Evolutionary conservation across 2,329 filamentous ascomycete species (phyloP).

Genomic region (Aureobasidium lini): DNA sequence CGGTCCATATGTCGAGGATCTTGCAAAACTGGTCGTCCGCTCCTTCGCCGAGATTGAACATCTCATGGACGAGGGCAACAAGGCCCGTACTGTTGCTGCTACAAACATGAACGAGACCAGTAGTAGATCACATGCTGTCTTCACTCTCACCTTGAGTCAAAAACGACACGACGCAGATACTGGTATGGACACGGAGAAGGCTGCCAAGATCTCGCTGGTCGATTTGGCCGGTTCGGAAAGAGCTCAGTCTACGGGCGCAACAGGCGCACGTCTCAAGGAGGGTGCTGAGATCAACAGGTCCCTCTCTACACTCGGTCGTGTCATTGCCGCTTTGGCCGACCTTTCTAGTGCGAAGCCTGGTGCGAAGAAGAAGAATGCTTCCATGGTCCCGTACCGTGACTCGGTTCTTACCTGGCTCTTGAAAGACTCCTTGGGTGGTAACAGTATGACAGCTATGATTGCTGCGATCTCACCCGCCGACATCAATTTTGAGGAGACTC

Average conservation of each 20-base stretch:
- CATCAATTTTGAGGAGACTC: constrained; percentile 97
- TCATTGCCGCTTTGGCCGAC: constrained; percentile 92
- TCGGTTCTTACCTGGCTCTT: constrained; percentile 92
- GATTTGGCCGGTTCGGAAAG: constrained; percentile 96
- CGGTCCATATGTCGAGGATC: constrained; percentile 94
- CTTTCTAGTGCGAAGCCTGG: constrained; percentile 78
- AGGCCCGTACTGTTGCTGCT: constrained; percentile 91
- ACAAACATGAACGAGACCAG: constrained; percentile 99
- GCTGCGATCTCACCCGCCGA: constrained; percentile 96
- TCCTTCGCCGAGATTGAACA: constrained; percentile 95
- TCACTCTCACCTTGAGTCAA: constrained; percentile 91
- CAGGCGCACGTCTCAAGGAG: constrained; percentile 89
- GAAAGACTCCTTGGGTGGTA: constrained; percentile 94
- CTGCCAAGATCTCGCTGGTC: constrained; percentile 94
- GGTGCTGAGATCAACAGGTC: constrained; percentile 98
- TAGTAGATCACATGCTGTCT: constrained; percentile 95
- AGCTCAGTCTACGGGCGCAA: constrained; percentile 94
- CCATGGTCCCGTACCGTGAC: constrained; percentile 87
- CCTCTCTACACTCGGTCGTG: constrained; percentile 88
- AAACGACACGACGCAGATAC: constrained; percentile 87
- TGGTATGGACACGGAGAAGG: constrained; percentile 95
- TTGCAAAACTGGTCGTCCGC: constrained; percentile 88
- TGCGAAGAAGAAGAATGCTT: constrained; percentile 75
- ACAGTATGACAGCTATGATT: constrained; percentile 99
- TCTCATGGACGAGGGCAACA: constrained; percentile 98